Base-by-base conservation (phyloP, 2,329 filamentous ascomycete genomes). In the Aspergillus spinulosporus region DNA sequence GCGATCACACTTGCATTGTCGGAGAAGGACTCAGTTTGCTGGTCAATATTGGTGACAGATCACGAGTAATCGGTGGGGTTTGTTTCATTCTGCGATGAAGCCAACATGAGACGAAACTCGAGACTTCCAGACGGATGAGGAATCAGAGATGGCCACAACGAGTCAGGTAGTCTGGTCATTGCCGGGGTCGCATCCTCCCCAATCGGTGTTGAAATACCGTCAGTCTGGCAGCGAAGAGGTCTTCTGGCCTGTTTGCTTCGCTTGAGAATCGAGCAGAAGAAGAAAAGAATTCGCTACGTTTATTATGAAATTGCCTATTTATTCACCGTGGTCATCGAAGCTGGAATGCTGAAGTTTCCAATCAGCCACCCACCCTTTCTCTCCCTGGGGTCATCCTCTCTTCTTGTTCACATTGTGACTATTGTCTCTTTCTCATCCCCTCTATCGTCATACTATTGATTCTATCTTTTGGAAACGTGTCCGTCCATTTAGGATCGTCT, bases 31-130 rank as follows among this genome's bases (percentile, higher is more conserved):
- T 49, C 12, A 28, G 14, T 29, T 50, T 37, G 34, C 14, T 29
- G 8, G 32, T 11, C 21, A 14, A 7, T 34, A 15, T 31, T 12
- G 37, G 29, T 40, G 48, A 50, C 12, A 32, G 39, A 32, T 52
- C 29, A 32, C 21, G 49, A 37, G n/a, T 21, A 40, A 12, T 14
- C 31, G 36, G 11, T 42, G 11, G 36, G 26, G 12, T 37, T 21
- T 49, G 47, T 49, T 40, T 11, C 47, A 49, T 21, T 36, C 31
- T 52, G 39, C 44, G 40, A 52, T 44, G 29, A 46, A 44, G 48
- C 42, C 14, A 31, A 21, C 37, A 42, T 51, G 39, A 32, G 37
- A 51, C n/a, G 39, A 12, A 21, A 46, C 21, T 14, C 21, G 6
- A 37, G 34, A 37, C 21, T 12, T 37, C n/a, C 28, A 32, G 44